Evolutionary conservation across 2,329 filamentous ascomycete species (phyloP), one percentile per base, ranked within the genome.

Genomic region (Exutisphaerella laricina): DNA sequence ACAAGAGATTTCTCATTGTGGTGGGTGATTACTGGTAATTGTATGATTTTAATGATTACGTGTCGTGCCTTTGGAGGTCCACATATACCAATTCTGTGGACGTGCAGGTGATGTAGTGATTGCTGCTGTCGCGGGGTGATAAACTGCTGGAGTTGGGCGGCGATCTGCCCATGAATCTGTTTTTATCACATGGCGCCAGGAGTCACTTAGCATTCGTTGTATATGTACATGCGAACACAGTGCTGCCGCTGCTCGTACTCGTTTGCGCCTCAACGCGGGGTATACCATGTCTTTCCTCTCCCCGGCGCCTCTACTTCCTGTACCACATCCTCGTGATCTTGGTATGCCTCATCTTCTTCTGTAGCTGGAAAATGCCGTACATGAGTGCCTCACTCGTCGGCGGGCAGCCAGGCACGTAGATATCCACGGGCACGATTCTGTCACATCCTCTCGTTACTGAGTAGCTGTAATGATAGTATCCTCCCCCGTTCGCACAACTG

Each of bases 391-490:
- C 73, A 18, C 68, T 63, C 4, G 72, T 75, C 0, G 73, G 73
- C 20, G 73, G 73, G 56, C 84, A 88, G 1, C 84, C 84, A 17
- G 84, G 84, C 3, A 88, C 83, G 62, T 88, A 89, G 32, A 88
- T 77, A 64, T 89, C 85, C 43, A 88, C 85, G 4, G 85, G 85
- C 20, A 88, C 79, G 60, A 89, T 80, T 41, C 85, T 70, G 66
- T 88, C 85, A 58, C 83, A 85, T 5, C 84, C 84, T 43, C 85
- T 75, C 32, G 82, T 79, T 30, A 88, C 85, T 54, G 74, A 79
- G 69, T 89, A 89, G 64, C 78, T 84, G 69, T 88, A 88, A 67
- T 88, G 85, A 65, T 88, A 88, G 70, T 89, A 88, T 35, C 85
- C 85, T 43, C 85, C 85, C 33, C 85, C 84, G 64, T 89, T 88